Conservation (phyloP, 108 stramenopile species). For the Fragilariopsis cylindrus region DNA sequence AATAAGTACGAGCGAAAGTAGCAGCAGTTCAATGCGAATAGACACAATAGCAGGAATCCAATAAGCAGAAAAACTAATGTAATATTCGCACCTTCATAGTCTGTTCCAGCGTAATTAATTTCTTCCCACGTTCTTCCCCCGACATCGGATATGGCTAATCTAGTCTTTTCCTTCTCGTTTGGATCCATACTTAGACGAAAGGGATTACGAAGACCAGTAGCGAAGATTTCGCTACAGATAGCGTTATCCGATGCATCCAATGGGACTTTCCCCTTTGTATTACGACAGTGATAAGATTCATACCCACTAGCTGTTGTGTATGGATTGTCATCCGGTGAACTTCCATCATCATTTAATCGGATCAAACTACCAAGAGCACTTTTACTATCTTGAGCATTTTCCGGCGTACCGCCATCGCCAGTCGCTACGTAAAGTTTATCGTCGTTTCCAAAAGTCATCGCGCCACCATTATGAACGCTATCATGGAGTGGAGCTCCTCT, state of each 20-base stretch:
- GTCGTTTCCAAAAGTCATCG: slow-evolving; percentile 39
- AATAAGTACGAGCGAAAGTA: no score
- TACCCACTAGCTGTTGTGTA: slow-evolving; percentile 8
- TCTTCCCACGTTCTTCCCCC: slow-evolving; percentile 36
- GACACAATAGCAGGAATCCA: no score
- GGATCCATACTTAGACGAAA: slow-evolving; percentile 36
- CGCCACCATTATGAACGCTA: slow-evolving; percentile 36
- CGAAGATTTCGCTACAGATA: slow-evolving; percentile 32
- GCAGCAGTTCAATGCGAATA: no score
- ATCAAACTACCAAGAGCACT: slow-evolving; percentile 20
- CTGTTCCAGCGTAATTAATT: slow-evolving; percentile 21
- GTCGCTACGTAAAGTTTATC: slow-evolving; percentile 34
- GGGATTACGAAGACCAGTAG: slow-evolving; percentile 37
- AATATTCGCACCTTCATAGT: slow-evolving; percentile 5
- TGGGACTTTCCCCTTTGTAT: neutral
- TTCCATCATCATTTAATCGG: slow-evolving; percentile 33
- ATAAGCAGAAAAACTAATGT: no score
- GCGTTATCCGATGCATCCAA: neutral
- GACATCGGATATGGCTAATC: slow-evolving; percentile 32
- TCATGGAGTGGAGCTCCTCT: neutral
- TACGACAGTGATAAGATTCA: slow-evolving; percentile 3
- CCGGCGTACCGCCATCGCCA: slow-evolving; percentile 19
- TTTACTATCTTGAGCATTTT: slow-evolving; percentile 10
- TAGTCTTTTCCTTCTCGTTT: slow-evolving; percentile 16
- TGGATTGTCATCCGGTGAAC: slow-evolving; percentile 34